A percentile compares a stretch with the other conserved stretches of the same genome.
Conservation (phyloP, 2,329 filamentous ascomycete species). For the Exophiala sp. region DNA sequence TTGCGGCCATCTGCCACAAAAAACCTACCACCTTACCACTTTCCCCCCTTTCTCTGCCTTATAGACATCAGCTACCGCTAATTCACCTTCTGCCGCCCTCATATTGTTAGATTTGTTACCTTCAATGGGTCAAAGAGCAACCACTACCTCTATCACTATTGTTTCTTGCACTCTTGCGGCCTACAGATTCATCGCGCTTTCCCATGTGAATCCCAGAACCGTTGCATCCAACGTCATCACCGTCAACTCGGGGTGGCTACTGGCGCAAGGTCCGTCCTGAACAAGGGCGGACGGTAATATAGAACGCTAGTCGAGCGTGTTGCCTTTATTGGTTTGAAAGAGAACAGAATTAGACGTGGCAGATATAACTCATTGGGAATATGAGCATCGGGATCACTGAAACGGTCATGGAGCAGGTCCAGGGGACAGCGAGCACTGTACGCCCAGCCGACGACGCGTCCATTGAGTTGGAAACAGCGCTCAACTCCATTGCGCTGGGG, state of each 20-base stretch:
- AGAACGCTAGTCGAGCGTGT: conserved; percentile 3
- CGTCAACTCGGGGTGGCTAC: conserved; percentile 39
- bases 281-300: conserved; percentile 47
- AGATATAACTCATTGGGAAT: neutral
- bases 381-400: conserved; percentile 21
- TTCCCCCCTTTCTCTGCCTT: neutral
- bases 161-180: conserved; percentile 11
- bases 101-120: conserved; percentile 10
- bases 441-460: conserved; percentile 2
- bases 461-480: conserved; percentile 10
- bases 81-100: neutral
- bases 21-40: neutral
- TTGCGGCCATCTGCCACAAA: neutral
- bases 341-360: neutral
- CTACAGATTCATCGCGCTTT: conserved; percentile 10
- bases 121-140: conserved; percentile 27
- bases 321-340: neutral
- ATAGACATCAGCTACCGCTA: neutral
- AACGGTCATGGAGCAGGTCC: conserved; percentile 18
- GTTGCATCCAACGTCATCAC: conserved; percentile 4
- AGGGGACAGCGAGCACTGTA: neutral
- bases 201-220: conserved; percentile 17
- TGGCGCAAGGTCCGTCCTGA: conserved; percentile 48
- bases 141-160: conserved; percentile 9
- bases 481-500: conserved; percentile 16